Conservation (phyloP, 2,329 filamentous ascomycete genomes). For the Diplodia corticola region DNA sequence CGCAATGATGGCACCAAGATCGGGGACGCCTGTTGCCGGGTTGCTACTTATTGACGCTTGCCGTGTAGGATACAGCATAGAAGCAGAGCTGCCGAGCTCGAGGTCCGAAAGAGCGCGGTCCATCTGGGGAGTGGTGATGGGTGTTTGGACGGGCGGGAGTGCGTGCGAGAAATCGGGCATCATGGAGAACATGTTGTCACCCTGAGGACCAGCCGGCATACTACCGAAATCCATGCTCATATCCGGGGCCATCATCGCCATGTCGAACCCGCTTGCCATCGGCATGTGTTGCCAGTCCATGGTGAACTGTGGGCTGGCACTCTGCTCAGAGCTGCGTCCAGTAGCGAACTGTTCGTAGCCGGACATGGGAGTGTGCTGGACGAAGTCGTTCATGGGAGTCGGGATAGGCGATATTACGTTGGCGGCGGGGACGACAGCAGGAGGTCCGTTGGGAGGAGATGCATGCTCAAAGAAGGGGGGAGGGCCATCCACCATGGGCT, state of each 20-base stretch:
- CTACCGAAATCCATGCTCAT: conserved; percentile 47
- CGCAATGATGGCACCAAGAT: conserved; percentile 51
- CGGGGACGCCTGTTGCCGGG: conserved; percentile 35
- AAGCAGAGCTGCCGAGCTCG: conserved; percentile 46
- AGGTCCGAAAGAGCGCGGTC: conserved; percentile 50
- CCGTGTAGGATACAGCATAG: conserved; percentile 44
- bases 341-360: conserved; percentile 49
- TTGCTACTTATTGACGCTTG: conserved; percentile 41
- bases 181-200: conserved; percentile 47
- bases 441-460: conserved; percentile 35
- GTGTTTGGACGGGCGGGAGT: conserved; percentile 46
- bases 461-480: conserved; percentile 47
- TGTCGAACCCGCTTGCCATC: conserved; percentile 48
- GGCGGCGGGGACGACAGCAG: conserved; percentile 27
- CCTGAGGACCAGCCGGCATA: conserved; percentile 37
- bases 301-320: conserved; percentile 49
- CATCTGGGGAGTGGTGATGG: conserved; percentile 49
- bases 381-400: conserved; percentile 42
- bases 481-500: conserved; percentile 27
- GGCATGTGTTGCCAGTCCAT: conserved; percentile 52
- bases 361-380: conserved; percentile 48
- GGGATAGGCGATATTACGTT: conserved; percentile 41
- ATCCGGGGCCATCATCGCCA: conserved; percentile 46
- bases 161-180: conserved; percentile 47
- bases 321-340: conserved; percentile 44